Conservation (phyloP, 768 basidiomycete genomes). For the Mycena galopus region DNA sequence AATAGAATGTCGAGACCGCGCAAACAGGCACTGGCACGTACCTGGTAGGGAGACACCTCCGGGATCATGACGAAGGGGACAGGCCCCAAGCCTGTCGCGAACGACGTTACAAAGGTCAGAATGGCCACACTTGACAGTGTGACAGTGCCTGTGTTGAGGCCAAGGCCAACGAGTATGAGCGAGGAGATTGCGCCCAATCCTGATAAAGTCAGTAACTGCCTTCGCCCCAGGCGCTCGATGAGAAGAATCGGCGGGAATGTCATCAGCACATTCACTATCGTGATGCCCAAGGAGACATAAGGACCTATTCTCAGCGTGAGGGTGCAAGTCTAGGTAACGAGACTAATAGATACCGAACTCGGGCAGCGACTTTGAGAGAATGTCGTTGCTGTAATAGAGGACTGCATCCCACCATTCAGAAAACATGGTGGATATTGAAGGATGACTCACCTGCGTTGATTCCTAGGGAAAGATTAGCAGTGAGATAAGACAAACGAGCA, state of each 20-base stretch:
- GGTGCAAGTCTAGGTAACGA: too few relatives aligned
- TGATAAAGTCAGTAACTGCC: slow-evolving; percentile 75
- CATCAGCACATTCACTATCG: slow-evolving; percentile 86
- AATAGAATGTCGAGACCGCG: neutral
- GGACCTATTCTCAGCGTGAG: too few relatives aligned
- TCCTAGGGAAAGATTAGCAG: slow-evolving; percentile 54
- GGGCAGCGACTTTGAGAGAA: slow-evolving; percentile 85
- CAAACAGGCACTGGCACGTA: slow-evolving; percentile 51
- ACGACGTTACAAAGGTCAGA: slow-evolving; percentile 86
- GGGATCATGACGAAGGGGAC: slow-evolving; percentile 94
- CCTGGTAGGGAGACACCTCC: slow-evolving; percentile 87
- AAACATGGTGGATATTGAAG: neutral
- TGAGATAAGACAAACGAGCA: neutral
- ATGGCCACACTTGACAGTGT: slow-evolving; percentile 80
- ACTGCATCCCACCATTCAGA: slow-evolving; percentile 61
- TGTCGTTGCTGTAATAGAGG: slow-evolving; percentile 92
- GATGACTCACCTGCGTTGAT: slow-evolving; percentile 74
- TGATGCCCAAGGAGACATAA: slow-evolving; percentile 87
- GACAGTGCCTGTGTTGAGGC: slow-evolving; percentile 72
- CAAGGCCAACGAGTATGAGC: slow-evolving; percentile 75
- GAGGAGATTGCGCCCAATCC: slow-evolving; percentile 75
- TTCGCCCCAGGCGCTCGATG: slow-evolving; percentile 87
- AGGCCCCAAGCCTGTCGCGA: slow-evolving; percentile 91
- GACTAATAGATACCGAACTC: too few relatives aligned
- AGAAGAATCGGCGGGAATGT: slow-evolving; percentile 90